Evolutionary conservation across 2,329 filamentous ascomycete genomes (phyloP), one percentile per base, ranked within the genome.

Genomic region (Nannizzia gypsea): DNA sequence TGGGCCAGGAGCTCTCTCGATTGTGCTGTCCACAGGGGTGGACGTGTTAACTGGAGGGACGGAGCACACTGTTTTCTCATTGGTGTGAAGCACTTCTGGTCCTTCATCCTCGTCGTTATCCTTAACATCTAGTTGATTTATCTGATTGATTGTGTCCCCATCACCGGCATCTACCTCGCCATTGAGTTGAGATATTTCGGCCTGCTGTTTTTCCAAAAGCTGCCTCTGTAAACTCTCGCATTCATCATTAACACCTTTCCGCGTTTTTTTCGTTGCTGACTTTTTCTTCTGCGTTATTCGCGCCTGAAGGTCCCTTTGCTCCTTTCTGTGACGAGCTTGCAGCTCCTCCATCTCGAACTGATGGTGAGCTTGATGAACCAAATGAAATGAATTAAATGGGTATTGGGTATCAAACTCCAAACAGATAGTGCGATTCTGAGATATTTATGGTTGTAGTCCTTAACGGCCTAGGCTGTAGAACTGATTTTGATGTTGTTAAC

Each of bases 271-370:
- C 54, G 87, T 95, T 15, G 93, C 91, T 66, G 88, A 87, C 79
- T 96, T 97, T 80, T 96, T 99, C 81, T 96, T 97, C 75, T 87
- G 90, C 3, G 89, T 96, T 69, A 95, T 85, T 62, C 87, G 85
- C 57, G 84, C 82, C 72, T 95, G 89, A 26, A 99, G 80, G 63
- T 97, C 92, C 66, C 85, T 86, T 72, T 88, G 85, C 75, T 99
- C 92, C 73, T 89, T 93, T 67, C 89, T 85, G 72, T 99, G 93
- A 54, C 86, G 87, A 40, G 84, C 78, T 67, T 89, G 85, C 60
- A 93, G 76, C 63, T 88, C 85, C 62, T 96, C 91, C 74, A 93
- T 83, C n/a, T 50, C n/a, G 36, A 38, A 22, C 11, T 2, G 20
- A 46, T 24, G 20, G 22, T 24, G 9, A 46, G 17, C 9, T 46